Conservation (phyloP, 2,329 filamentous ascomycete genomes). For the Neonectria coccinea region DNA sequence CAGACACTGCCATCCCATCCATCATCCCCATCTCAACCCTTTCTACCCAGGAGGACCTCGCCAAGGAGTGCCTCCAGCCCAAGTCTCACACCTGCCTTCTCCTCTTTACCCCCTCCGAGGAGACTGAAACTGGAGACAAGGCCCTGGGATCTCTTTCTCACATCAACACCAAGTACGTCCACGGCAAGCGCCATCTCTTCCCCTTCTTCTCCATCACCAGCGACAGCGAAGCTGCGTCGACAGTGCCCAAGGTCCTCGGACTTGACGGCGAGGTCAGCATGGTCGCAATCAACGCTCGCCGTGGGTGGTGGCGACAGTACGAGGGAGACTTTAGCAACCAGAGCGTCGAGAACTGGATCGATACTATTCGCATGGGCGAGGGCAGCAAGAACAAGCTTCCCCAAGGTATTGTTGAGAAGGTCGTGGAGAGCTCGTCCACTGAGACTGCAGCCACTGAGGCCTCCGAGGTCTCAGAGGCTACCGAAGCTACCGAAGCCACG, state of each 20-base stretch:
- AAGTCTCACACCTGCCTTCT: slow-evolving; percentile 88
- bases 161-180: slow-evolving; percentile 79
- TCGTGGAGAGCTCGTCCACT: slow-evolving; percentile 28
- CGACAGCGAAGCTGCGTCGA: slow-evolving; percentile 55
- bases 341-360: slow-evolving; percentile 86
- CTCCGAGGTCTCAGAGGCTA: slow-evolving; percentile 36
- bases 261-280: slow-evolving; percentile 75
- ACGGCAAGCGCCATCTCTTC: slow-evolving; percentile 77
- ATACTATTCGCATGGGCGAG: slow-evolving; percentile 90
- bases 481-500: slow-evolving; percentile 34
- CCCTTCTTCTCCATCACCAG: slow-evolving; percentile 82
- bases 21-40: slow-evolving; percentile 76
- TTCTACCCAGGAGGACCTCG: slow-evolving; percentile 71
- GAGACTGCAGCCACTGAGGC: slow-evolving; percentile 43
- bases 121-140: slow-evolving; percentile 64
- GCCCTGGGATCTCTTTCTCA: slow-evolving; percentile 75
- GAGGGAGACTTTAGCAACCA: slow-evolving; percentile 69
- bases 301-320: slow-evolving; percentile 87
- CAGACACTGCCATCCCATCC: slow-evolving; percentile 50
- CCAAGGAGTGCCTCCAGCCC: slow-evolving; percentile 76
- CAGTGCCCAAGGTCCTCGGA: slow-evolving; percentile 63
- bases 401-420: slow-evolving; percentile 61
- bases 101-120: slow-evolving; percentile 71
- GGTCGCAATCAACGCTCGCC: slow-evolving; percentile 85
- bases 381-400: slow-evolving; percentile 82